Evolutionary conservation across 75 land plant species (phyloP).

Genomic region (Pinus taeda): DNA sequence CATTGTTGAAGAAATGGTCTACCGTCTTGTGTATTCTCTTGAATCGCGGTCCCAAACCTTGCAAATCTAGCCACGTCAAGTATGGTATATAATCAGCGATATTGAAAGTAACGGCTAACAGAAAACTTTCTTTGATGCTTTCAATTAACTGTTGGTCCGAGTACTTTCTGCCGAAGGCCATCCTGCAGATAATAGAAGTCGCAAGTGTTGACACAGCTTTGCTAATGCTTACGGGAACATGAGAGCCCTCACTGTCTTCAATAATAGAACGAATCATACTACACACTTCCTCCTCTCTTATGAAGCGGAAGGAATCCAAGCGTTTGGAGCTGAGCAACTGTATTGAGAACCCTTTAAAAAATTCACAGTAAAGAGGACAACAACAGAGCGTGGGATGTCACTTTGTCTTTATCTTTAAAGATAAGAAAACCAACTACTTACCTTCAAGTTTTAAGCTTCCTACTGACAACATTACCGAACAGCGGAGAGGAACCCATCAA

Average conservation of each 20-base stretch:
- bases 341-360: too few species aligned
- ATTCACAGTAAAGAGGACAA: too few species aligned
- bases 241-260: too few species aligned
- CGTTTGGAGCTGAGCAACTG: slow-evolving; percentile 28
- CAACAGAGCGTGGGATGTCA: too few species aligned
- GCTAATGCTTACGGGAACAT: background rate
- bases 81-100: slow-evolving; percentile 22
- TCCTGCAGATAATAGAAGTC: slow-evolving; percentile 29
- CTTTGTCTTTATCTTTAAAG: too few species aligned
- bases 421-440: too few species aligned
- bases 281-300: background rate
- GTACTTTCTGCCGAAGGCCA: slow-evolving; percentile 29
- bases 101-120: slow-evolving; percentile 30
- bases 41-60: slow-evolving; percentile 23
- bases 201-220: slow-evolving; percentile 3
- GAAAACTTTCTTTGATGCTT: slow-evolving; percentile 17
- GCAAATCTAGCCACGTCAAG: slow-evolving; percentile 26
- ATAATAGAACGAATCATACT: background rate
- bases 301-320: slow-evolving; percentile 4
- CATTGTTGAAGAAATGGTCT: slow-evolving; percentile 32
- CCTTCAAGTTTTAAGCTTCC: too few species aligned
- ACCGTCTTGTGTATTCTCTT: slow-evolving; percentile 15
- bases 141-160: slow-evolving; percentile 13
- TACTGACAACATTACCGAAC: too few species aligned
- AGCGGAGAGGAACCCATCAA: too few species aligned